Evolutionary conservation across 768 basidiomycete genomes (phyloP).

Genomic region (Clitopilus passeckerianus): DNA sequence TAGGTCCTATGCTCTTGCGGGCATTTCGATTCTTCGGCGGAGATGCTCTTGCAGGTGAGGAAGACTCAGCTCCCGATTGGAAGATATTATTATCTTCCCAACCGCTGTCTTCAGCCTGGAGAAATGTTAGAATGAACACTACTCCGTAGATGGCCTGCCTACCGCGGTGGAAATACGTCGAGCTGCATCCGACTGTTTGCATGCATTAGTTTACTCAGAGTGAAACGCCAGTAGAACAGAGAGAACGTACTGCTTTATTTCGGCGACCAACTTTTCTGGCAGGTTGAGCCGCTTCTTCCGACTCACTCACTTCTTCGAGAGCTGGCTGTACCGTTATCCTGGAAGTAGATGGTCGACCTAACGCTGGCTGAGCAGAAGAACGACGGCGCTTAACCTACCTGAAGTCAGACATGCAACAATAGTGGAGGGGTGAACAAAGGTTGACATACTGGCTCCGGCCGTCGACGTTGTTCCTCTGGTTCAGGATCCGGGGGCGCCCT

Average conservation of each 20-base stretch:
- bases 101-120: constrained; percentile 60
- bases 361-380: constrained; percentile 70
- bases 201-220: no score
- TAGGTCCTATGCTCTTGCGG: constrained; percentile 32
- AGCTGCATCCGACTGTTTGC: constrained; percentile 37
- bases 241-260: constrained; percentile 41
- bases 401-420: constrained; percentile 2
- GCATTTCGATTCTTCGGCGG: constrained; percentile 40
- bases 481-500: constrained; percentile 47
- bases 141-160: constrained; percentile 10
- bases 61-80: constrained; percentile 87
- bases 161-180: constrained; percentile 52
- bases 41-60: constrained; percentile 66
- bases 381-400: constrained; percentile 71
- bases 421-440: neutral
- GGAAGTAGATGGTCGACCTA: constrained; percentile 40
- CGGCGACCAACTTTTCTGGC: constrained; percentile 55
- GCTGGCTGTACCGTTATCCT: constrained; percentile 33
- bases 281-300: constrained; percentile 60
- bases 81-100: constrained; percentile 93
- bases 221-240: neutral
- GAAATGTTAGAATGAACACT: neutral
- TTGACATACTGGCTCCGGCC: constrained; percentile 54
- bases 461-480: constrained; percentile 31
- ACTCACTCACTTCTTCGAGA: constrained; percentile 71